Conservation (phyloP, 2,329 filamentous ascomycete genomes). For the Sclerotinia glacialis region DNA sequence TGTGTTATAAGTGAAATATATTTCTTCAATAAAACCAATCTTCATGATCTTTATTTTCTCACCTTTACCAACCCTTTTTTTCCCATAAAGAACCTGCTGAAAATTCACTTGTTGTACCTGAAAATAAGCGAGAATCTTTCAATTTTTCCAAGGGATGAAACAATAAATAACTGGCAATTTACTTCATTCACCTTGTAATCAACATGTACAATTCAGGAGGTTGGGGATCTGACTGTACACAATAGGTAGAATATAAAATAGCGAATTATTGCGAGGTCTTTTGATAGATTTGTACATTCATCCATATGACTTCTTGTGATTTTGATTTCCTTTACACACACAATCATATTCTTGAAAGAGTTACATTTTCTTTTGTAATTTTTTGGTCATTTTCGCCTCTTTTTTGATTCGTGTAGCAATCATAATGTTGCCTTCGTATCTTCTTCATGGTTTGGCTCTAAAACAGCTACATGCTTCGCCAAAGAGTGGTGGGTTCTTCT, state of each 20-base stretch:
- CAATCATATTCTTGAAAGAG: too few species aligned
- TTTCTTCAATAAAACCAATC: not conserved
- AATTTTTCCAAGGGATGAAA: not conserved
- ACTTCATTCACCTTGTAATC: not conserved
- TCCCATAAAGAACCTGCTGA: not conserved
- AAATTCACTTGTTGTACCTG: not conserved
- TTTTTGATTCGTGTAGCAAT: not conserved
- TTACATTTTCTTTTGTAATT: too few species aligned
- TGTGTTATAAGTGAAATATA: not conserved
- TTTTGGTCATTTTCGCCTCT: too few species aligned
- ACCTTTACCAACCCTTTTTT: too few species aligned
- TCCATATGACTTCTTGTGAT: not conserved
- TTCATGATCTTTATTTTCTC: not conserved
- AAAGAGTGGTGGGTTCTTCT: not conserved
- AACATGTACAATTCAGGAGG: not conserved
- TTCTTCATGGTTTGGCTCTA: not conserved
- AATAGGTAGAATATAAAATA: too few species aligned
- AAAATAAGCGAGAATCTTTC: constrained; percentile 1
- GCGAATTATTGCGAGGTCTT: not conserved
- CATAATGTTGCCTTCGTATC: not conserved
- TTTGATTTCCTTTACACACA: too few species aligned
- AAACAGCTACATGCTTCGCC: not conserved
- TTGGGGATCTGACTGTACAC: not conserved
- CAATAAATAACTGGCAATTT: not conserved
- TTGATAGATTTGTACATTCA: not conserved